Evolutionary conservation across 106 monocot species (phyloP).

Genomic region (Dendrobium chrysotoxum): DNA sequence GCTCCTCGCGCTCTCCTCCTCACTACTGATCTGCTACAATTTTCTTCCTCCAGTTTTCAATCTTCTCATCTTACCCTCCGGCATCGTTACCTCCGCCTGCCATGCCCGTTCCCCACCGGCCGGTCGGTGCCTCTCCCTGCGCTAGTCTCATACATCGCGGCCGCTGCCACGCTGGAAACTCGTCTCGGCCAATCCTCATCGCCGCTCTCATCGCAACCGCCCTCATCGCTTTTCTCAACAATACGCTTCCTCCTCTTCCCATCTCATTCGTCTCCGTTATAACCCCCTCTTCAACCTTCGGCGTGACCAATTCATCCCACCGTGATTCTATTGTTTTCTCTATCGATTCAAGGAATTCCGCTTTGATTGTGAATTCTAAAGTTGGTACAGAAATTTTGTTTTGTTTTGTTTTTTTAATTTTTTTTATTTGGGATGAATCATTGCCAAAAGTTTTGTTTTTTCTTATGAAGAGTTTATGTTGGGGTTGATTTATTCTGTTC

Average conservation of each 20-base stretch:
- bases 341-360: too few species aligned
- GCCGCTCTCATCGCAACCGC: neutral
- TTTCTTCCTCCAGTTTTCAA: too few species aligned
- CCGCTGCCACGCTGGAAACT: neutral
- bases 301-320: neutral
- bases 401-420: neutral
- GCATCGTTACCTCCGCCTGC: too few species aligned
- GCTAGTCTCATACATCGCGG: neutral
- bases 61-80: too few species aligned
- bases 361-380: neutral
- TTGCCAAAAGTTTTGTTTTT: too few species aligned
- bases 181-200: neutral
- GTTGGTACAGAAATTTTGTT: neutral
- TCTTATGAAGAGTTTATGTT: neutral
- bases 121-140: too few species aligned
- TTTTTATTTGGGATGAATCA: too few species aligned
- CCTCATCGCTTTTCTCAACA: neutral
- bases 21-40: too few species aligned
- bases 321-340: neutral
- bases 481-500: neutral
- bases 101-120: too few species aligned
- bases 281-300: neutral
- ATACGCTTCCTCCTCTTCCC: constrained; percentile 4
- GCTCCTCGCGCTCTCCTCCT: too few species aligned
- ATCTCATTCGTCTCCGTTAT: neutral